phyloP scores from a whole-genome alignment of 192 early-diverging fungal genomes.

The Entomortierella beljakovae region DNA sequence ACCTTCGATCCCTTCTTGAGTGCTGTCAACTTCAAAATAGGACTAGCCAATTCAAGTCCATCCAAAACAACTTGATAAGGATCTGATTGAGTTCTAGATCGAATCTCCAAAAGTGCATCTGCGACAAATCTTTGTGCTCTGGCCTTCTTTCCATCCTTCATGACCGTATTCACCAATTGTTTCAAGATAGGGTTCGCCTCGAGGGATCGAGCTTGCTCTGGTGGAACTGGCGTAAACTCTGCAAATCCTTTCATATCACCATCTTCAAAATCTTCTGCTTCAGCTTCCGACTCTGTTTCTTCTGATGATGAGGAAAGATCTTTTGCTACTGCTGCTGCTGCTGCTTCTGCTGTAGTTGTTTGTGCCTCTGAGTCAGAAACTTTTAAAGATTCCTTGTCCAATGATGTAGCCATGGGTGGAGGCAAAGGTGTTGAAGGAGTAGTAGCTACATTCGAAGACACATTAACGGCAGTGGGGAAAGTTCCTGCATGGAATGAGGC shows the following conservation, averaged over 20 bases:
- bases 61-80: slow-evolving; percentile 74
- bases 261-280: background rate
- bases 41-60: slow-evolving; percentile 79
- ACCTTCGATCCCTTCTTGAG: slow-evolving; percentile 85
- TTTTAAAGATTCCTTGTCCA: background rate
- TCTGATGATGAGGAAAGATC: background rate
- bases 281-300: background rate
- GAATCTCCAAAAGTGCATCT: slow-evolving; percentile 77
- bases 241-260: slow-evolving; percentile 16
- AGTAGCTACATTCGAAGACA: slow-evolving; percentile 32
- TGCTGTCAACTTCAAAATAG: slow-evolving; percentile 79
- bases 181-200: slow-evolving; percentile 73
- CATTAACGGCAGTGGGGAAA: slow-evolving; percentile 18
- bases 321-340: background rate
- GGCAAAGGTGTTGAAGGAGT: slow-evolving; percentile 42
- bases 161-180: slow-evolving; percentile 90
- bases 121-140: slow-evolving; percentile 74
- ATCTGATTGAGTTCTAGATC: slow-evolving; percentile 67
- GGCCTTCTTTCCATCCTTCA: slow-evolving; percentile 93
- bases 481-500: slow-evolving; percentile 33
- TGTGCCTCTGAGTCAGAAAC: background rate
- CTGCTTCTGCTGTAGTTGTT: background rate
- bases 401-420: slow-evolving; percentile 27
- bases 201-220: slow-evolving; percentile 55
- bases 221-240: slow-evolving; percentile 31